Evolutionary conservation across 108 stramenopile species (phyloP), one percentile per base, ranked within the genome.

Genomic region (Skeletonema potamos): DNA sequence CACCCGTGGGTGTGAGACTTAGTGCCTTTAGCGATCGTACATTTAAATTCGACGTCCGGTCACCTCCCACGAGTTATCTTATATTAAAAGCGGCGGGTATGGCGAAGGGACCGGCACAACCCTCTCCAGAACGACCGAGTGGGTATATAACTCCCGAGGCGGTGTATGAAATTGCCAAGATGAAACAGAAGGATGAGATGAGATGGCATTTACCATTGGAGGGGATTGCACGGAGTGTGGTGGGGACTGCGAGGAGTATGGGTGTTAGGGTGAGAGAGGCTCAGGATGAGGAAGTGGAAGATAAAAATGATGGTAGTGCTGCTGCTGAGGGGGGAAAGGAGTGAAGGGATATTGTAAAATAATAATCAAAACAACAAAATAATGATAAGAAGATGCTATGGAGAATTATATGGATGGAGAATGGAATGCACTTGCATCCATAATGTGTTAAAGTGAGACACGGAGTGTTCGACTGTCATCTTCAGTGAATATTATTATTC

Each of bases 141-240:
- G 95, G 89, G 24, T 91, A 74, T 60, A 89, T 96, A 51, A 87
- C 87, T 8, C 92, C 92, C 2, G 93, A 97, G 83, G 87, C 86
- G 4, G 86, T 96, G 15, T 96, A 96, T 70, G 90, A 97, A 66
- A 96, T 97, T 77, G 97, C 97, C 7, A 87, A 85, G 63, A 74
- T 96, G 37, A 97, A 97, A 77, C 84, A 91, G 58, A 68, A 79
- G 62, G 89, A 93, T 72, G 92, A 93, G 28, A 78, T 84, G 64
- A 73, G 84, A 62, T 86, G 86, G 84, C 87, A 89, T 68, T 76
- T 92, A 58, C 91, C 92, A 0, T 67, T 96, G 62, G 89, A 93
- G 70, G 87, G 92, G 27, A 74, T 97, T 54, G 89, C 89, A 33
- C 73, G 84, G 68, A 91, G 85, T 32, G 93, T 97, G 1, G 54